Conservation (phyloP, 306 rosid genomes). For the Alnus glutinosa region DNA sequence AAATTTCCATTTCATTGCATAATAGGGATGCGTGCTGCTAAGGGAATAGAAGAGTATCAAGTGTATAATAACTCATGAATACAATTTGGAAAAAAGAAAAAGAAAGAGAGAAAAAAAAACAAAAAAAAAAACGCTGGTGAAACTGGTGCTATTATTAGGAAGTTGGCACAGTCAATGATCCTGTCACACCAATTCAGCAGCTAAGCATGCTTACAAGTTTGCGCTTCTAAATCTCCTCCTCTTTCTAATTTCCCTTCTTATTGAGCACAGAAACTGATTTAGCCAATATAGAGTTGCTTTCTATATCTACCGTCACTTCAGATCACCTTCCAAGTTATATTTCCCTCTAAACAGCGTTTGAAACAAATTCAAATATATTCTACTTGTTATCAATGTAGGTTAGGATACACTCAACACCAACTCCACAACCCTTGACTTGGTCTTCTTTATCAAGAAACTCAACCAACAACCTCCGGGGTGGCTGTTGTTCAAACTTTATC, state of each 20-base stretch:
- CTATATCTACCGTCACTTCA: background rate
- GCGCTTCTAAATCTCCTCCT: background rate
- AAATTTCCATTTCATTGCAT: background rate
- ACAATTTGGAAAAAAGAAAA: background rate
- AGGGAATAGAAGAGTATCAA: background rate
- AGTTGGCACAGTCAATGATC: background rate
- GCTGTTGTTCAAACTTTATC: background rate
- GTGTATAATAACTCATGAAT: background rate
- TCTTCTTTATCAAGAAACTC: background rate
- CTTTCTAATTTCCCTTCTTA: background rate
- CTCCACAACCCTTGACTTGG: background rate
- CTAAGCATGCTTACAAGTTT: background rate
- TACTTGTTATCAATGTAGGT: background rate
- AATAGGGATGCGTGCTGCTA: background rate
- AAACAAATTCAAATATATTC: background rate
- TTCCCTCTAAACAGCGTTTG: background rate
- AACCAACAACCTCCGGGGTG: background rate
- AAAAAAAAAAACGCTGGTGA: background rate
- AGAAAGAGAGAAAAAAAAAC: too few species aligned
- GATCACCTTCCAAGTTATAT: background rate
- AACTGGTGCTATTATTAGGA: background rate
- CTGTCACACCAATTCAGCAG: background rate
- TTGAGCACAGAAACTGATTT: background rate
- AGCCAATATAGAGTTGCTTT: background rate
- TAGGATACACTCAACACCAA: background rate